phyloP scores from a whole-genome alignment of 1,284 basidiomycete genomes.

The Cutaneotrichosporon dermatis region DNA sequence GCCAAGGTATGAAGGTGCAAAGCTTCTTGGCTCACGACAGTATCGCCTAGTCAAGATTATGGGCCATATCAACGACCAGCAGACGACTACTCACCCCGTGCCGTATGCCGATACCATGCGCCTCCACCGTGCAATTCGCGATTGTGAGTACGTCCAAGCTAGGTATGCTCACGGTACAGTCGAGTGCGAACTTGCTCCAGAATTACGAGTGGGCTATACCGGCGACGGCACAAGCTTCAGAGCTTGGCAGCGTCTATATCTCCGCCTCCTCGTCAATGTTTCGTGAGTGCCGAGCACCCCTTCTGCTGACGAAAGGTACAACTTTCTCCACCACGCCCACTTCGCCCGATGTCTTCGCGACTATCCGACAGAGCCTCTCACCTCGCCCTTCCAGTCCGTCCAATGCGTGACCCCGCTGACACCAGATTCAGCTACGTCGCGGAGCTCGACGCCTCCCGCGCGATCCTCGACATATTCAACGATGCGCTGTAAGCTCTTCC shows the following conservation, averaged over 20 bases:
- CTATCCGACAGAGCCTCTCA: conserved; percentile 4
- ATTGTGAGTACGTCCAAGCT: background rate
- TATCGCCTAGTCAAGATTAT: conserved; percentile 15
- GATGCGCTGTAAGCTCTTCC: conserved; percentile 8
- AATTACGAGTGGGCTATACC: background rate
- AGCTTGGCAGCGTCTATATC: conserved; percentile 5
- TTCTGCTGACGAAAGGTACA: background rate
- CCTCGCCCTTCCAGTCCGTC: background rate
- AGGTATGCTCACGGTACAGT: background rate
- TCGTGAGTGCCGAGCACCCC: background rate
- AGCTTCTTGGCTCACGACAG: background rate
- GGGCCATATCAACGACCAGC: conserved; percentile 12
- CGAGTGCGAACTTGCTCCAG: background rate
- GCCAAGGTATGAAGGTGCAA: background rate
- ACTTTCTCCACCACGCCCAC: conserved; percentile 11
- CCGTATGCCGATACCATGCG: background rate
- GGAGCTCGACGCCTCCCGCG: conserved; percentile 15
- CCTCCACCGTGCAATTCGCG: background rate
- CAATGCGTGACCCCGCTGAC: too few relatives aligned
- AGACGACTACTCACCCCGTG: background rate
- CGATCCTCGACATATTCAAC: conserved; percentile 7
- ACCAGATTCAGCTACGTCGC: conserved; percentile 12
- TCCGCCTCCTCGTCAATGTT: conserved; percentile 8
- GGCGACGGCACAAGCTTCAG: background rate
- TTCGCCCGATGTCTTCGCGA: conserved; percentile 9